Percentiles rank a stretch among this genome's conserved stretches.
Conservation (phyloP, 805 yeast species). For the Starmerella khaoyaiensis region DNA sequence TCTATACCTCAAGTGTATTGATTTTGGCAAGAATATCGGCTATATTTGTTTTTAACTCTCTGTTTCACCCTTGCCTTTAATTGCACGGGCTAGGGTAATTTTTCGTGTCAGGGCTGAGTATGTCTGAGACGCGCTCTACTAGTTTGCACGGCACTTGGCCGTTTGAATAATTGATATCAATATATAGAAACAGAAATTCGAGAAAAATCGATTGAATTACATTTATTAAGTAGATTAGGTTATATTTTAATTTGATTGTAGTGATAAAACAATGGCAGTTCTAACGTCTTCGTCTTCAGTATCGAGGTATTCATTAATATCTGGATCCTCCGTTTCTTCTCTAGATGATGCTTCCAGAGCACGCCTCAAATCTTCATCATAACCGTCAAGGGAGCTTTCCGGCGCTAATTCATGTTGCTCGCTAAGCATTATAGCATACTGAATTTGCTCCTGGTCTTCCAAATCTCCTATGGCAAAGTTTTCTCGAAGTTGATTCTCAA, state of each 20-base stretch:
- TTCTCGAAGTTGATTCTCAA: slow-evolving; percentile 13
- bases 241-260: not conserved
- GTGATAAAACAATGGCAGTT: slow-evolving; percentile 10
- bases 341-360: slow-evolving; percentile 21
- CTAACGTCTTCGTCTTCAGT: slow-evolving; percentile 14
- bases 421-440: slow-evolving; percentile 26
- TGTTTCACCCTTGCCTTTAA: too few relatives aligned
- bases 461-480: slow-evolving; percentile 15
- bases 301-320: not conserved
- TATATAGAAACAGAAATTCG: too few relatives aligned
- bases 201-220: too few relatives aligned
- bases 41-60: too few relatives aligned
- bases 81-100: too few relatives aligned
- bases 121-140: too few relatives aligned
- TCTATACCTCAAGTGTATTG: too few relatives aligned
- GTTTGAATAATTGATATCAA: too few relatives aligned
- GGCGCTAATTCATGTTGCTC: slow-evolving; percentile 6
- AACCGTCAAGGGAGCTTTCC: not conserved
- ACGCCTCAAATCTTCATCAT: slow-evolving; percentile 17
- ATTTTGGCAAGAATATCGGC: too few relatives aligned
- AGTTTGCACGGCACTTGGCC: too few relatives aligned
- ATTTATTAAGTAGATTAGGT: not conserved
- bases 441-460: slow-evolving; percentile 26
- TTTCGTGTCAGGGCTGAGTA: too few relatives aligned
- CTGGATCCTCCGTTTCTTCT: not conserved